Evolutionary conservation across 371 early-diverging fungal species (phyloP).

Genomic region (Lichtheimia ramosa): DNA sequence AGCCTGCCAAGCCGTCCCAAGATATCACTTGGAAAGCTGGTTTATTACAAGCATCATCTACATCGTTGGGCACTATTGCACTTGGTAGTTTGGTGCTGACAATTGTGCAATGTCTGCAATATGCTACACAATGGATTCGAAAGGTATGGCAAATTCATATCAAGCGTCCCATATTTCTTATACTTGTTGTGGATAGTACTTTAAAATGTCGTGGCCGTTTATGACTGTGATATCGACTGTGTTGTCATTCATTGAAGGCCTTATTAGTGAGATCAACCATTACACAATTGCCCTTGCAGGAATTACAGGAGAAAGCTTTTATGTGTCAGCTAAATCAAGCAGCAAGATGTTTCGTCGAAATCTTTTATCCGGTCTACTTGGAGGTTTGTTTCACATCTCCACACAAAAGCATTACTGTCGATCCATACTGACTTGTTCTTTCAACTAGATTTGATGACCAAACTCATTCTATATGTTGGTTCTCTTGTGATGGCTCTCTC

Average conservation of each 20-base stretch:
- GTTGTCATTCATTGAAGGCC: constrained; percentile 38
- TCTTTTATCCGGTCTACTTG: constrained; percentile 64
- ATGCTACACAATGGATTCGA: constrained; percentile 39
- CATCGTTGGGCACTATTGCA: constrained; percentile 71
- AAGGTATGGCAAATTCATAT: constrained; percentile 41
- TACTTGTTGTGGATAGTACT: constrained; percentile 29
- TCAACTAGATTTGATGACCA: constrained; percentile 51
- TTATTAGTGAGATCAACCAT: constrained; percentile 65
- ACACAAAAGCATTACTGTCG: neutral
- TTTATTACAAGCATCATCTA: constrained; percentile 52
- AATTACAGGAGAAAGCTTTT: constrained; percentile 69
- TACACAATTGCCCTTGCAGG: constrained; percentile 74
- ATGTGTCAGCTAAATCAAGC: constrained; percentile 57
- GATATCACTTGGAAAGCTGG: constrained; percentile 50
- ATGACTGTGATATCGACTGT: constrained; percentile 21
- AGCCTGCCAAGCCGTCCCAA: constrained; percentile 36
- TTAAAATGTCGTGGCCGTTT: constrained; percentile 29
- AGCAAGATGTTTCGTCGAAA: constrained; percentile 77
- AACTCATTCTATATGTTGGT: constrained; percentile 55
- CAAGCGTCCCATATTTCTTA: neutral
- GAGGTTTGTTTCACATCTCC: constrained; percentile 36
- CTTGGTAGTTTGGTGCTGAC: constrained; percentile 70
- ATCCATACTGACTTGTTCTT: neutral
- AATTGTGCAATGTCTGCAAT: constrained; percentile 56
- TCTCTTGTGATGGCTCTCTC: constrained; percentile 53